These are phyloP conservation scores for Colletotrichum brevisporum DNA, from an alignment of 2,329 filamentous ascomycete species.

Conservation along the genomic window DNA sequence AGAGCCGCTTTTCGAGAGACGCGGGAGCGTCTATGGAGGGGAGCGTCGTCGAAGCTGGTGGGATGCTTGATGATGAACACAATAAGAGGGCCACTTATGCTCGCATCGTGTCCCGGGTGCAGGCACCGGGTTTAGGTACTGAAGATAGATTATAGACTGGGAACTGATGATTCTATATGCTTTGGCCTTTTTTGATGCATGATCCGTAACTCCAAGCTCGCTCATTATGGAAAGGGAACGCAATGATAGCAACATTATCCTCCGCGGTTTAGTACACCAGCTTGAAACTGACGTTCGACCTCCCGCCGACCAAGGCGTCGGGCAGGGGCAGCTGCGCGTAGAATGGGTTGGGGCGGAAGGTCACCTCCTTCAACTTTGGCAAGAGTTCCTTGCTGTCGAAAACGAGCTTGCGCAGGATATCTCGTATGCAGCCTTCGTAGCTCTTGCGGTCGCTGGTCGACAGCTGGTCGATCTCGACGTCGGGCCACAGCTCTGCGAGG, in stretches of 20 bases:
- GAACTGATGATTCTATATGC: background rate
- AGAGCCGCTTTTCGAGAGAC: background rate
- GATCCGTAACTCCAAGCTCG: background rate
- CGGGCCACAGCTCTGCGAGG: conserved; percentile 36
- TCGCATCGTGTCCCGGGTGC: background rate
- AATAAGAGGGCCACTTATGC: background rate
- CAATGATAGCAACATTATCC: too few relatives aligned
- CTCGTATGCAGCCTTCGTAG: conserved; percentile 51
- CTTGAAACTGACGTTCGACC: conserved; percentile 26
- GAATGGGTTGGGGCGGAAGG: conserved; percentile 35
- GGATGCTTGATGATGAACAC: background rate
- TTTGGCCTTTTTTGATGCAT: background rate
- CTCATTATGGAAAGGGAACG: background rate
- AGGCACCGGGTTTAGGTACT: background rate
- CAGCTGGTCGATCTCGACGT: conserved; percentile 30
- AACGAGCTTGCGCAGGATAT: conserved; percentile 50
- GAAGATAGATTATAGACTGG: background rate
- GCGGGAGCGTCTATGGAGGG: background rate
- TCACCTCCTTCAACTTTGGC: conserved; percentile 34
- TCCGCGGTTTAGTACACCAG: conserved; percentile 20
- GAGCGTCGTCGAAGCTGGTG: conserved; percentile 18
- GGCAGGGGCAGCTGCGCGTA: conserved; percentile 33
- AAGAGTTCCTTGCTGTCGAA: conserved; percentile 23
- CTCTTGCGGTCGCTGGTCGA: conserved; percentile 13
- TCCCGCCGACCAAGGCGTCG: conserved; percentile 16